Percentiles rank a stretch among this genome's conserved stretches.
Evolutionary conservation across 1,284 basidiomycete species (phyloP).

Genomic region (Tilletia indica): DNA sequence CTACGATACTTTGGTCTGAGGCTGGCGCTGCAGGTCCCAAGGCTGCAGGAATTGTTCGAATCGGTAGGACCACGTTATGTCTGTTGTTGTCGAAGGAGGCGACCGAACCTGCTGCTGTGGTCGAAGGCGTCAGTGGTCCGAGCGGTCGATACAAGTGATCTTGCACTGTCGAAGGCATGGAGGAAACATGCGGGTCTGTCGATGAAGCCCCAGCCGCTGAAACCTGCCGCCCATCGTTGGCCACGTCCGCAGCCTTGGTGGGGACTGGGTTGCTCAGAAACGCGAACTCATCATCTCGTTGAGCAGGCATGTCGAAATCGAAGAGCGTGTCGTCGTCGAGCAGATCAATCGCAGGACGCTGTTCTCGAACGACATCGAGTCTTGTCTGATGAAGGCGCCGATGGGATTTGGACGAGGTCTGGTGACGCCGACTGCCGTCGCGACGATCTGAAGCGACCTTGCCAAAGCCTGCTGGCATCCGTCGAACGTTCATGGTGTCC

Average conservation of each 20-base stretch:
- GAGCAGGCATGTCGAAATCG: conserved; percentile 15
- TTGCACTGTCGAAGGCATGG: neutral
- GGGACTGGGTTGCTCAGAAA: neutral
- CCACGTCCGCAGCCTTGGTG: neutral
- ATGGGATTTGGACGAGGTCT: neutral
- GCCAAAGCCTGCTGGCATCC: conserved; percentile 12
- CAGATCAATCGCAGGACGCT: conserved; percentile 26
- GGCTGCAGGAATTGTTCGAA: too few species aligned
- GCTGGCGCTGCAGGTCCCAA: too few species aligned
- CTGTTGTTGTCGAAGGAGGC: neutral
- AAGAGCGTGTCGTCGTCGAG: conserved; percentile 35
- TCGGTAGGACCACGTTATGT: too few species aligned
- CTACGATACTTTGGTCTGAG: too few species aligned
- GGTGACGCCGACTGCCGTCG: neutral
- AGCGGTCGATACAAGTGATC: neutral
- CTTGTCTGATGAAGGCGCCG: neutral
- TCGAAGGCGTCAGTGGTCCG: conserved; percentile 9
- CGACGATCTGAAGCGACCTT: neutral
- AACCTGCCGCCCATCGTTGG: neutral
- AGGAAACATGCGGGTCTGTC: neutral
- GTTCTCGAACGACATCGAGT: neutral
- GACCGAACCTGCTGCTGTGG: neutral
- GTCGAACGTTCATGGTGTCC: neutral
- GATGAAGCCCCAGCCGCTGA: neutral
- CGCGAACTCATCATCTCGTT: neutral